Base-by-base conservation (phyloP, 805 yeast species). In the Hanseniaspora lindneri region DNA sequence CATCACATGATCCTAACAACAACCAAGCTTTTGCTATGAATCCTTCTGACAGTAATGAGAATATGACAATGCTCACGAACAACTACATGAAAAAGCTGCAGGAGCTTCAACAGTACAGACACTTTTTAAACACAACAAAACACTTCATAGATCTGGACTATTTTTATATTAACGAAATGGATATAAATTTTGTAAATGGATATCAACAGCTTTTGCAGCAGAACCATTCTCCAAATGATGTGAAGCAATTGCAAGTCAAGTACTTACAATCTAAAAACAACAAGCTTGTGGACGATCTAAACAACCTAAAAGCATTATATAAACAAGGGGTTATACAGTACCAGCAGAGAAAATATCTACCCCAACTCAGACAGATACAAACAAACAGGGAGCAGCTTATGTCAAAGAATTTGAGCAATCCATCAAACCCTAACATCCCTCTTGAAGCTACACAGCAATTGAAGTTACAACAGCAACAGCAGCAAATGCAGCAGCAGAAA, bases 391-490 rank as follows among this genome's bases (percentile, higher is more conserved):
- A 46, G 16, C 36, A 41, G 4, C 32, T 46, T 9, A 30, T 30
- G 16, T 34, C 43, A 2, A 46, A 46, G n/a, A 46, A 34, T 21
- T 17, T 24, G 14, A 39, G 24, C 30, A 29, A 17, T 9, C 20
- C 39, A 23, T 4, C 17, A 4, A 37, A 37, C 20, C 17, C 41
- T 8, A 37, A 37, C 19, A 39, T 40, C 30, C 41, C 41, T 14
- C 11, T 46, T 16, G 49, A 46, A 24, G 49, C 49, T 10, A 39
- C 37, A 23, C 52, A 51, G 48, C 54, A 52, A 23, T 51, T 48
- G 10, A 47, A 46, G 13, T 54, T 52, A 34, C 58, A 53, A 39
- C 52, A 50, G 3, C 55, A 47, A 17, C 58, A 53, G 24, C 53
- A 51, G 33, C 51, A 46, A 27, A 27, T 46, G 36, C 50, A 46